Conservation (phyloP, 768 basidiomycete genomes). For the Boletus eberwhitei region DNA sequence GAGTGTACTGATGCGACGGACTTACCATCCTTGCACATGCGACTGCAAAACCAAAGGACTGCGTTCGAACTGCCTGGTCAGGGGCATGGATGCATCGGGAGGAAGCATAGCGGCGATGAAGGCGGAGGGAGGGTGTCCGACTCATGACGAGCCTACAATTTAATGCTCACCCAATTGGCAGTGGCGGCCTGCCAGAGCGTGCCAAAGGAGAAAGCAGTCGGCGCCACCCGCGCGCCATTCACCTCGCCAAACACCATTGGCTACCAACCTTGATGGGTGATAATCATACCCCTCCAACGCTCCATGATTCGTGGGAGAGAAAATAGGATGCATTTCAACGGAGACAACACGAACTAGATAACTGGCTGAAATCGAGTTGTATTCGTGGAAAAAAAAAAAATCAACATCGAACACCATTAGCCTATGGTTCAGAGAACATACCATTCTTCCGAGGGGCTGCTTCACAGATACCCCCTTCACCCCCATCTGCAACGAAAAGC, state of each 20-base stretch:
- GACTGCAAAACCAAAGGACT: neutral
- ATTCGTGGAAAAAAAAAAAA: neutral
- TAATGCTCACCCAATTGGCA: neutral
- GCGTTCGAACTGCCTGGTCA: neutral
- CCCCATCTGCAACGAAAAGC: neutral
- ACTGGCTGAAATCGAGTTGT: neutral
- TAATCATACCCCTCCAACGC: no score
- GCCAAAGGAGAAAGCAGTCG: neutral
- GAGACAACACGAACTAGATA: neutral
- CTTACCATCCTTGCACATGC: neutral
- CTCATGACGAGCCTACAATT: neutral
- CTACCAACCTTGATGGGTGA: neutral
- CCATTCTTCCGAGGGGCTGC: neutral
- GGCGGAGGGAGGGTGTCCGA: neutral
- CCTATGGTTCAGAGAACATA: neutral
- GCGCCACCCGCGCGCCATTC: neutral
- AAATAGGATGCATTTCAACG: neutral
- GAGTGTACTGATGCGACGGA: neutral
- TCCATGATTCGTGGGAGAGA: constrained; percentile 14
- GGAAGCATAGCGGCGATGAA: neutral
- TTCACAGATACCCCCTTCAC: neutral
- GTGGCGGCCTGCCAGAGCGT: constrained; percentile 11
- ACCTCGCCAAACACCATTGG: constrained; percentile 1
- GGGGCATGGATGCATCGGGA: accelerated
- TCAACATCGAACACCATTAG: neutral